These are phyloP conservation scores for Hyaloscypha bicolor DNA, from an alignment of 495 filamentous ascomycete genomes.

Conservation along the genomic window DNA sequence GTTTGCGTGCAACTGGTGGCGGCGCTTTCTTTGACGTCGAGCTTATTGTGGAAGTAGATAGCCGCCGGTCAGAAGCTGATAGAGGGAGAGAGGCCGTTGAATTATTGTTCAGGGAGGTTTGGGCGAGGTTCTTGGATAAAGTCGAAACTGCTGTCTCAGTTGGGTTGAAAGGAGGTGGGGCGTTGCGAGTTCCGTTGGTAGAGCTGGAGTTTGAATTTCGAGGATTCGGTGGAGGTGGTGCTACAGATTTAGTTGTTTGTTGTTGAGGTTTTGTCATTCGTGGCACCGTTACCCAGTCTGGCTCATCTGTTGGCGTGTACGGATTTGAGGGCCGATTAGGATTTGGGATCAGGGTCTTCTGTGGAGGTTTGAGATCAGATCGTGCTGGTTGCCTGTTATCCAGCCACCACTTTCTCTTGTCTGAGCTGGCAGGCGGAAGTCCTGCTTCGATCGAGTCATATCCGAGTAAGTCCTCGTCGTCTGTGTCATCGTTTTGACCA, in stretches of 20 bases:
- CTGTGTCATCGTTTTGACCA: constrained; percentile 55
- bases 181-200: constrained; percentile 47
- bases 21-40: constrained; percentile 44
- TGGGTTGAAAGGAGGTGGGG: constrained; percentile 57
- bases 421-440: constrained; percentile 87
- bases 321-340: constrained; percentile 78
- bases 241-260: constrained; percentile 44
- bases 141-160: constrained; percentile 18
- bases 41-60: constrained; percentile 32
- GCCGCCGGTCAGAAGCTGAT: constrained; percentile 27
- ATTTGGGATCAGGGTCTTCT: constrained; percentile 63
- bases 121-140: constrained; percentile 29
- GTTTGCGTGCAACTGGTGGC: constrained; percentile 57
- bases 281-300: constrained; percentile 76
- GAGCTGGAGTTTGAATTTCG: constrained; percentile 45
- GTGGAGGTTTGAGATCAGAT: constrained; percentile 68
- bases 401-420: constrained; percentile 92
- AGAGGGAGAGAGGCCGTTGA: constrained; percentile 25
- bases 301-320: constrained; percentile 65
- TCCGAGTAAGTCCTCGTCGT: constrained; percentile 74
- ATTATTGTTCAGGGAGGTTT: constrained; percentile 16
- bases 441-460: constrained; percentile 78
- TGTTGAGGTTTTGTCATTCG: constrained; percentile 43
- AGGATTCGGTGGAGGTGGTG: constrained; percentile 47
- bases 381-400: constrained; percentile 80